Conservation (phyloP, 176 grass and related monocot genomes). For the Zoysia pacifica region DNA sequence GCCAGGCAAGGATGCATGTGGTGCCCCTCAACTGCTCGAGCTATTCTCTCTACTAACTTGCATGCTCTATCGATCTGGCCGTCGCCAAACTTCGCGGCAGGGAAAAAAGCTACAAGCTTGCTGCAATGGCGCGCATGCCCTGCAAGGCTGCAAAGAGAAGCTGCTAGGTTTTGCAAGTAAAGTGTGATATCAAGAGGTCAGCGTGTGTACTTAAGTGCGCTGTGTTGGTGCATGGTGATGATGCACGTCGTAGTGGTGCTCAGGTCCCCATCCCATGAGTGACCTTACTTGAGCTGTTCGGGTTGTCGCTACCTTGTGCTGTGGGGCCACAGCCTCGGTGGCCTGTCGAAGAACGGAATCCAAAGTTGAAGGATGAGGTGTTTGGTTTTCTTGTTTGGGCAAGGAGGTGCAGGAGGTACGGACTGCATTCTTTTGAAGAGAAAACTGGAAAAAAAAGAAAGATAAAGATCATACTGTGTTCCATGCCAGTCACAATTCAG, state of each 20-base stretch:
- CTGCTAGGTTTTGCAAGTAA: no score
- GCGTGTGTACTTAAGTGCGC: background rate
- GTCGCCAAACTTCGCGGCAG: background rate
- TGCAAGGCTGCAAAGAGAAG: background rate
- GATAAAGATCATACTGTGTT: no score
- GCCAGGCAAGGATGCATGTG: background rate
- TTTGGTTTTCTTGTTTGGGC: background rate
- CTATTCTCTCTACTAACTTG: background rate
- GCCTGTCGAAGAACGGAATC: background rate
- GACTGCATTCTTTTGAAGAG: background rate
- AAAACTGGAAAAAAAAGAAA: no score
- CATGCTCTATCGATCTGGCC: background rate
- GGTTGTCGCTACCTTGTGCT: background rate
- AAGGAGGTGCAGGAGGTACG: background rate
- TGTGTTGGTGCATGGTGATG: background rate
- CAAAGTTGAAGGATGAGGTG: background rate
- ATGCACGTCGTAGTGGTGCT: background rate
- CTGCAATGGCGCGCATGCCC: conserved; percentile 12
- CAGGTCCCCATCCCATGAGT: conserved; percentile 9
- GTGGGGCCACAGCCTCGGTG: background rate
- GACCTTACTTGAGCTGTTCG: background rate
- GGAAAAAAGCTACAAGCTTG: background rate
- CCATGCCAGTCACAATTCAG: no score
- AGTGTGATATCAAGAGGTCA: background rate
- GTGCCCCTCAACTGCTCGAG: background rate